Evolutionary conservation across 73 alveolate genomes (phyloP), one percentile per base, ranked within the genome.

Genomic region (Uronychia setigera): DNA sequence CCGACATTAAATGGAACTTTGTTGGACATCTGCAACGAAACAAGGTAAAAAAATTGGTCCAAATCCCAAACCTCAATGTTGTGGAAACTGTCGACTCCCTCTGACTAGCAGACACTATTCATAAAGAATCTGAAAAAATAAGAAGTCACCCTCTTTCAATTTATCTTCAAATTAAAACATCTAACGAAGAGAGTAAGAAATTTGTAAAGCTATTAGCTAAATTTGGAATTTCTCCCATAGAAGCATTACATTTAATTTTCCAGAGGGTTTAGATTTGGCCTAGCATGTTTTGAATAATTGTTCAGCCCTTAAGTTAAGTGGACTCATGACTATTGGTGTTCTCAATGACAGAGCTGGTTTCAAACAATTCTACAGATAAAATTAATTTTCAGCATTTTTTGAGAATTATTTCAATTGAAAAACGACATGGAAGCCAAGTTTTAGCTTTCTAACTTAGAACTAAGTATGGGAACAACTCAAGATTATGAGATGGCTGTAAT

Each of bases 291-390:
- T 94, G 27, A 87, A 93, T 0, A 87, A 95, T 32, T 91, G 94
- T 74, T 91, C 93, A 31, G 83, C 79, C 57, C 86, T 97, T 28
- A 89, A 89, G 79, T 84, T 96, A 46, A 82, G 87, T 34, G 99
- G 99, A 35, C 92, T 97, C 46, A 97, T 97, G 99, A 89, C 99
- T 13, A 96, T 97, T 80, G 99, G 99, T 26, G 91, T 95, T 79
- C 85, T 94, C 27, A 96, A 96, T 27, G 96, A 96, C 90, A 80
- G 77, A 32, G 93, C 87, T 26, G 98, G 95, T 57, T 97, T 97
- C 87, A 88, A 90, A 87, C 83, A 87, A 77, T 90, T 96, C 93
- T 29, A 92, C n/a, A n/a, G n/a, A n/a, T n/a, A n/a, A n/a, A n/a
- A n/a, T n/a, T n/a, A n/a, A n/a, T n/a, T n/a, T n/a, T n/a, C n/a